Percentiles rank a stretch among this genome's conserved stretches.
Evolutionary conservation across 164 flowering plant genomes (phyloP).

Genomic region (Akebia trifoliata): DNA sequence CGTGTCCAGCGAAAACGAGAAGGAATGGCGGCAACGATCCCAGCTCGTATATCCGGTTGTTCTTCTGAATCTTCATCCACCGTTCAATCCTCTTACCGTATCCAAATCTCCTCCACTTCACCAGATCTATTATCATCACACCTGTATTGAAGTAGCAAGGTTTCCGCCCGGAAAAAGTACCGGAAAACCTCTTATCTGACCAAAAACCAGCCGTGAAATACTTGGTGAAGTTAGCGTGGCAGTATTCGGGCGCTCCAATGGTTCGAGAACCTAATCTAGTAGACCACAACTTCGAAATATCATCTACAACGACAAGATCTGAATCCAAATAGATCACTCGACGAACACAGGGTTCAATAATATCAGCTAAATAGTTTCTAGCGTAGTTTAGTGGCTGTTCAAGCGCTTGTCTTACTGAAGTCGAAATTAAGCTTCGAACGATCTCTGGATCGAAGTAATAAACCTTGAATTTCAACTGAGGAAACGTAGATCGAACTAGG

Average conservation of each 20-base stretch:
- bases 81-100: conserved; percentile 13
- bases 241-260: conserved; percentile 38
- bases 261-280: conserved; percentile 20
- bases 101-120: conserved; percentile 20
- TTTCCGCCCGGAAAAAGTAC: conserved; percentile 23
- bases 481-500: conserved; percentile 26
- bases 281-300: conserved; percentile 31
- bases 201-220: conserved; percentile 32
- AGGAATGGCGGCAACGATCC: conserved; percentile 21
- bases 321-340: conserved; percentile 37
- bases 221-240: conserved; percentile 36
- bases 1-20: conserved; percentile 20
- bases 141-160: no score
- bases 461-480: conserved; percentile 25
- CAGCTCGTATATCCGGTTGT: conserved; percentile 14
- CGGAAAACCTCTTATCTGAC: conserved; percentile 19
- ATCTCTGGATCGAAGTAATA: conserved; percentile 28
- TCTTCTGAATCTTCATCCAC: conserved; percentile 24
- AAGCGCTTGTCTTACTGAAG: conserved; percentile 32
- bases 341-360: conserved; percentile 31
- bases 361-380: conserved; percentile 28
- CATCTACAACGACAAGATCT: conserved; percentile 37
- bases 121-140: conserved; percentile 19
- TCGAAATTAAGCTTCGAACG: conserved; percentile 25
- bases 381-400: conserved; percentile 39